These are phyloP conservation scores for Nitzschia sp. DNA, from an alignment of 108 stramenopile genomes.

Conservation along the genomic window DNA sequence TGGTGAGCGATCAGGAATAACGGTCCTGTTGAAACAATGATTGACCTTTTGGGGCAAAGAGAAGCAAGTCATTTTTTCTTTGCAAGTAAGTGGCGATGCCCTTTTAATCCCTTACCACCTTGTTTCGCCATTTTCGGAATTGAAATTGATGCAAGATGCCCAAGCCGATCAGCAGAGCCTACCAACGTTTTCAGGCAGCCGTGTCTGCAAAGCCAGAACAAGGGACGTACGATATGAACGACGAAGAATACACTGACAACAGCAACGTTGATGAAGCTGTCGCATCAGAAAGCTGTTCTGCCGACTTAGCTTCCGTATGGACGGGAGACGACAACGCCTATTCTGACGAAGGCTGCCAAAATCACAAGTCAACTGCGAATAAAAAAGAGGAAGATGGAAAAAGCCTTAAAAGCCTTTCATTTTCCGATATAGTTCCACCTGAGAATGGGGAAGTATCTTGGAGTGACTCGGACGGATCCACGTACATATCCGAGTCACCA, in stretches of 20 bases:
- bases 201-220: neutral
- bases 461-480: slow-evolving; percentile 25
- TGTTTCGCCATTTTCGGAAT: too few relatives aligned
- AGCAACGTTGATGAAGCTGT: neutral
- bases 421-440: neutral
- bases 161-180: too few relatives aligned
- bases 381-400: neutral
- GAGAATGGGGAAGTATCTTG: slow-evolving; percentile 12
- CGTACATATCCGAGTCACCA: slow-evolving; percentile 17
- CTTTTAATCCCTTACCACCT: too few relatives aligned
- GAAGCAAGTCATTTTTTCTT: too few relatives aligned
- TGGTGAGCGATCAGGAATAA: too few relatives aligned
- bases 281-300: neutral
- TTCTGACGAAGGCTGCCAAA: neutral
- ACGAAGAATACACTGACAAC: slow-evolving; percentile 7
- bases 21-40: too few relatives aligned
- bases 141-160: too few relatives aligned
- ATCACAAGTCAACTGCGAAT: neutral
- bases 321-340: neutral
- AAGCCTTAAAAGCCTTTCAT: neutral
- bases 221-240: slow-evolving; percentile 10
- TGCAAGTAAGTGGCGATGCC: too few relatives aligned
- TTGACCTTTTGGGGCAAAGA: too few relatives aligned
- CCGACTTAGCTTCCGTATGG: too few relatives aligned
- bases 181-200: neutral